These are phyloP conservation scores for Curvularia eragrostidis DNA, from an alignment of 2,329 filamentous ascomycete species.

Conservation along the genomic window DNA sequence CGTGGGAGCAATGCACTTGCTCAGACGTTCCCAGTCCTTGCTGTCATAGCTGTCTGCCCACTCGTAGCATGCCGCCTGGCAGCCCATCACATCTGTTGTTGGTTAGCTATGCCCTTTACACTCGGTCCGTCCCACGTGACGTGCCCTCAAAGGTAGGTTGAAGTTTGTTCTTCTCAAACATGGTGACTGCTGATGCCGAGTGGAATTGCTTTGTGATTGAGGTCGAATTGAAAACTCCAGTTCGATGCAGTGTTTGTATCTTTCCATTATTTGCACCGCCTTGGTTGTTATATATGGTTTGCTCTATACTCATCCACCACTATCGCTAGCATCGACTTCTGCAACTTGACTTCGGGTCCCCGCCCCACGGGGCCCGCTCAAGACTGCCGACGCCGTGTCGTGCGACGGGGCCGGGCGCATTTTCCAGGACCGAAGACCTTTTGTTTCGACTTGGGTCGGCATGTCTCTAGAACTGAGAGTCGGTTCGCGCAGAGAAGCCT, in stretches of 20 bases:
- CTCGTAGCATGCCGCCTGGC: constrained; percentile 61
- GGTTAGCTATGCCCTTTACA: constrained; percentile 23
- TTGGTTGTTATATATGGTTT: constrained; percentile 31
- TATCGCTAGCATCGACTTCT: constrained; percentile 19
- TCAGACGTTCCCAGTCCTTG: constrained; percentile 69
- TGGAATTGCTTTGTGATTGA: neutral
- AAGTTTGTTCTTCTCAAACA: constrained; percentile 40
- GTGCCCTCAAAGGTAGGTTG: constrained; percentile 47
- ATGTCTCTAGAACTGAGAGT: neutral
- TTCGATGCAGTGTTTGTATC: constrained; percentile 5
- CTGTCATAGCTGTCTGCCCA: constrained; percentile 72
- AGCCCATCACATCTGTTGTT: constrained; percentile 57
- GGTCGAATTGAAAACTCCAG: neutral
- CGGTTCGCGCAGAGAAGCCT: neutral
- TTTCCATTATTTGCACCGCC: constrained; percentile 3
- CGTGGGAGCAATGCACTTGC: constrained; percentile 68
- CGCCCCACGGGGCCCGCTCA: constrained; percentile 31
- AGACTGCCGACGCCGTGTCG: constrained; percentile 27
- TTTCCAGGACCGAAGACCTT: constrained; percentile 28
- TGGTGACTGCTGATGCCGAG: constrained; percentile 21
- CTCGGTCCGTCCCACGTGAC: constrained; percentile 12
- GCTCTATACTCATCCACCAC: constrained; percentile 13
- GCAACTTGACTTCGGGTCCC: constrained; percentile 42
- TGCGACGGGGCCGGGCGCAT: constrained; percentile 36
- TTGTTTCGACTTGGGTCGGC: constrained; percentile 19